A percentile compares a stretch with the other conserved stretches of the same genome.
Evolutionary conservation across 192 early-diverging fungal genomes (phyloP).

Genomic region (Endogone sp.): DNA sequence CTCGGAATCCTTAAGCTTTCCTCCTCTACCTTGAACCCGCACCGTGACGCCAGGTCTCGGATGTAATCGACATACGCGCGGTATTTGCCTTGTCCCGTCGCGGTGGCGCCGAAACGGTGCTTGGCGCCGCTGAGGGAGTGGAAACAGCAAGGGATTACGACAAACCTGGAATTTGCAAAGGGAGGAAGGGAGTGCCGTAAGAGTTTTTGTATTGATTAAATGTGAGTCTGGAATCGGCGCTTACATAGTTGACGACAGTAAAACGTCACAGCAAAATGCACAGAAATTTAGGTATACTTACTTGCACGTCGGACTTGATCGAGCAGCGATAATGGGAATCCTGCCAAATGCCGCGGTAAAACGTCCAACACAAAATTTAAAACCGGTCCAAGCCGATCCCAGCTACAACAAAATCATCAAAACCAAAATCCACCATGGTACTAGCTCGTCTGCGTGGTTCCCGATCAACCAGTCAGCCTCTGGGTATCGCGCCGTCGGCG

Average conservation of each 20-base stretch:
- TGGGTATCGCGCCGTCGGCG: slow-evolving; percentile 36
- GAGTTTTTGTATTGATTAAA: slow-evolving; percentile 2
- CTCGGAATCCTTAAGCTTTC: slow-evolving; percentile 76
- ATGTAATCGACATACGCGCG: slow-evolving; percentile 65
- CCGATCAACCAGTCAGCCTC: slow-evolving; percentile 77
- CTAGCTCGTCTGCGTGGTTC: slow-evolving; percentile 87
- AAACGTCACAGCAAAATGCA: background rate
- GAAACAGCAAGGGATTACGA: slow-evolving; percentile 85
- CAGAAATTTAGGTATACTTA: too few species aligned
- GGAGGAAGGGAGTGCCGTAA: too few species aligned
- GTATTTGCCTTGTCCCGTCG: slow-evolving; percentile 58
- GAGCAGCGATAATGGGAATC: slow-evolving; percentile 73
- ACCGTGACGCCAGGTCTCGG: slow-evolving; percentile 38
- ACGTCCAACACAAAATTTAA: background rate
- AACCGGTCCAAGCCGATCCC: background rate
- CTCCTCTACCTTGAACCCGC: slow-evolving; percentile 56
- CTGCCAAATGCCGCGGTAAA: slow-evolving; percentile 10
- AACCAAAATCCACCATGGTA: slow-evolving; percentile 54
- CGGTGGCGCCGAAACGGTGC: slow-evolving; percentile 40
- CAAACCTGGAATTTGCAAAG: slow-evolving; percentile 54
- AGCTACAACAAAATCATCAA: background rate
- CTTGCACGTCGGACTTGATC: slow-evolving; percentile 38
- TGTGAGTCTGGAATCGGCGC: background rate
- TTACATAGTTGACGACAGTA: background rate
- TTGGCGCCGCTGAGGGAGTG: slow-evolving; percentile 63